Conservation (phyloP, 2,329 filamentous ascomycete genomes). For the Sclerotinia spermophila region DNA sequence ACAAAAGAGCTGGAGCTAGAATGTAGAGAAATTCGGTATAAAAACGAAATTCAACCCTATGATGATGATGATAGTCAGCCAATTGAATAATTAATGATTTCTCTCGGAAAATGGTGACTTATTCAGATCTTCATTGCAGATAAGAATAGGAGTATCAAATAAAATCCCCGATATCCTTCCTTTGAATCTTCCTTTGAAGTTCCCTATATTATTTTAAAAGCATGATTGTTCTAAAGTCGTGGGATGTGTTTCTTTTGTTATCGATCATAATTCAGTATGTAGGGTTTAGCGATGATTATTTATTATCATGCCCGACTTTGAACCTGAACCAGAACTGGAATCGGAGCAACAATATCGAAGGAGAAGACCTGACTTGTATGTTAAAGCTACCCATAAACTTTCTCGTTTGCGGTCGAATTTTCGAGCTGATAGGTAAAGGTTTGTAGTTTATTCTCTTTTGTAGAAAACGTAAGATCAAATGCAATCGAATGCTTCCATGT, state of each 20-base stretch:
- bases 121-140: background rate
- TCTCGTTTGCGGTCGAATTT: background rate
- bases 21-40: background rate
- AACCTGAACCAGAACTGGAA: constrained; percentile 30
- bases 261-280: background rate
- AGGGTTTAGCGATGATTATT: background rate
- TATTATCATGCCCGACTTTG: background rate
- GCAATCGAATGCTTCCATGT: constrained; percentile 57
- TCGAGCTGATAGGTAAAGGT: constrained; percentile 27
- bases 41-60: no score
- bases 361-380: constrained; percentile 45
- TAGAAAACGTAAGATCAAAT: constrained; percentile 57
- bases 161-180: background rate
- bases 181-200: no score
- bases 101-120: background rate
- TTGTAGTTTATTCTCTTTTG: constrained; percentile 55
- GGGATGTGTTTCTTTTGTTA: background rate
- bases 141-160: background rate
- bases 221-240: background rate
- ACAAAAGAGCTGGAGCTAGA: background rate
- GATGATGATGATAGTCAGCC: background rate
- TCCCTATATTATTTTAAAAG: background rate
- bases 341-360: constrained; percentile 38
- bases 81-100: background rate
- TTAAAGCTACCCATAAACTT: constrained; percentile 16